phyloP scores from a whole-genome alignment of 139 green algal species.

The Chlamydomonas incerta region DNA sequence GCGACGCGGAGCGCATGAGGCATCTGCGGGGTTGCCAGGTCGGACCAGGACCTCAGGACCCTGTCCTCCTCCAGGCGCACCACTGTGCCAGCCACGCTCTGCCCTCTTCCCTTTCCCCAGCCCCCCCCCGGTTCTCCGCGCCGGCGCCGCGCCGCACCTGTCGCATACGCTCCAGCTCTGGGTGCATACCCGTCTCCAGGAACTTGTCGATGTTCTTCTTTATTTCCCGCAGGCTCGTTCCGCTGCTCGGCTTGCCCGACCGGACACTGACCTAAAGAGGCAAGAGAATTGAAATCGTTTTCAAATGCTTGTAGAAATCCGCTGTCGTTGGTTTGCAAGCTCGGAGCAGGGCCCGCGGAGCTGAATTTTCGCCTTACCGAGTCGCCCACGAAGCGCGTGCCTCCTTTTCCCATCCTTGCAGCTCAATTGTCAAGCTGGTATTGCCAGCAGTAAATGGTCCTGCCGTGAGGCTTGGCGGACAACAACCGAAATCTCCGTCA shows the following conservation, averaged over 20 bases:
- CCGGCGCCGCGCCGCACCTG: neutral
- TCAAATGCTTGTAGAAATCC: neutral
- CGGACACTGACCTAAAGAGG: constrained; percentile 1
- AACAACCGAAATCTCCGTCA: no score
- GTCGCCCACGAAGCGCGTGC: constrained; percentile 48
- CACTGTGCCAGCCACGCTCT: no score
- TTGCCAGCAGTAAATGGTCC: no score
- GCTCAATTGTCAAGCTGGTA: no score
- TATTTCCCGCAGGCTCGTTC: constrained; percentile 15
- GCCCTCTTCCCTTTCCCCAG: no score
- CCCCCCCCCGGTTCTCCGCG: constrained; percentile 49
- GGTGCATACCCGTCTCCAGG: constrained; percentile 54
- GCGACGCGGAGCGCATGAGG: constrained; percentile 13
- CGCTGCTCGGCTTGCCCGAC: neutral
- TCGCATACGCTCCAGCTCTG: constrained; percentile 42
- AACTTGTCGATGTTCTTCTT: constrained; percentile 62
- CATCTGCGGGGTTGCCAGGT: no score
- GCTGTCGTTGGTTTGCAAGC: no score
- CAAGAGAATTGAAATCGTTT: neutral
- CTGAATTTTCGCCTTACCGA: neutral
- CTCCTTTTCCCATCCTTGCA: constrained; percentile 50
- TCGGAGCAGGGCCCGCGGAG: neutral
- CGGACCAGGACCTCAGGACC: no score
- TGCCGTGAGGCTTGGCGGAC: no score
- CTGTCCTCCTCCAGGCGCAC: no score